These are phyloP conservation scores for Pelagophyceae sp. DNA, from an alignment of 352 stramenopile species.

Conservation along the genomic window DNA sequence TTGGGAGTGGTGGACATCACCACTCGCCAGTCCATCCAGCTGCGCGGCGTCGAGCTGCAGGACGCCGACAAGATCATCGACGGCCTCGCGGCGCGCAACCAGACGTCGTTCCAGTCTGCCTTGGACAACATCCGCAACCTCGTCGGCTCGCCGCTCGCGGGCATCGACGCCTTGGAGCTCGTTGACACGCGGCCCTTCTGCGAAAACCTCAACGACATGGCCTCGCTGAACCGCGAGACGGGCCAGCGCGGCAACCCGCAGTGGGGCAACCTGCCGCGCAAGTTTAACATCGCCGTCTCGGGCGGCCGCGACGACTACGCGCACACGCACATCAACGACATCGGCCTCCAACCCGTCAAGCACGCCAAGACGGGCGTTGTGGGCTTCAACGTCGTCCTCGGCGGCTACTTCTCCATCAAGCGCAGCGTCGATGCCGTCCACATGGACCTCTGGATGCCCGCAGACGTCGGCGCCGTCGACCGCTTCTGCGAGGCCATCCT, in stretches of 20 bases:
- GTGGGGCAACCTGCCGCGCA: constrained; percentile 61
- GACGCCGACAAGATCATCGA: constrained; percentile 59
- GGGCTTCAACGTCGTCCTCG: constrained; percentile 67
- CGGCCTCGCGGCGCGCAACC: constrained; percentile 49
- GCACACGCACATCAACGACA: constrained; percentile 71
- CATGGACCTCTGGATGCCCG: constrained; percentile 57
- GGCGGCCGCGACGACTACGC: constrained; percentile 60
- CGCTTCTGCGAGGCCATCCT: constrained; percentile 56
- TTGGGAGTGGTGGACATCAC: constrained; percentile 66
- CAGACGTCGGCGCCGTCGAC: constrained; percentile 47
- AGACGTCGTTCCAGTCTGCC: constrained; percentile 55
- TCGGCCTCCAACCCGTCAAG: constrained; percentile 49
- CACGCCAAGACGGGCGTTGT: constrained; percentile 54
- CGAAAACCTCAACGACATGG: constrained; percentile 57
- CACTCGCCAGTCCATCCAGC: constrained; percentile 61
- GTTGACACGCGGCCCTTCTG: constrained; percentile 58
- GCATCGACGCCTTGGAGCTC: constrained; percentile 61
- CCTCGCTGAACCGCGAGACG: constrained; percentile 50
- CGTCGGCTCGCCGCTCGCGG: constrained; percentile 59
- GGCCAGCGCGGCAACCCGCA: constrained; percentile 50
- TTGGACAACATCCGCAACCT: constrained; percentile 68
- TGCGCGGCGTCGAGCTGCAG: constrained; percentile 61
- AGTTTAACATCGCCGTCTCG: constrained; percentile 68
- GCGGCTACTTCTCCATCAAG: constrained; percentile 68
- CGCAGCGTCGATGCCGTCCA: constrained; percentile 52